phyloP scores from a whole-genome alignment of 1,139 yeast genomes.

The Hansenula lynferdii region DNA sequence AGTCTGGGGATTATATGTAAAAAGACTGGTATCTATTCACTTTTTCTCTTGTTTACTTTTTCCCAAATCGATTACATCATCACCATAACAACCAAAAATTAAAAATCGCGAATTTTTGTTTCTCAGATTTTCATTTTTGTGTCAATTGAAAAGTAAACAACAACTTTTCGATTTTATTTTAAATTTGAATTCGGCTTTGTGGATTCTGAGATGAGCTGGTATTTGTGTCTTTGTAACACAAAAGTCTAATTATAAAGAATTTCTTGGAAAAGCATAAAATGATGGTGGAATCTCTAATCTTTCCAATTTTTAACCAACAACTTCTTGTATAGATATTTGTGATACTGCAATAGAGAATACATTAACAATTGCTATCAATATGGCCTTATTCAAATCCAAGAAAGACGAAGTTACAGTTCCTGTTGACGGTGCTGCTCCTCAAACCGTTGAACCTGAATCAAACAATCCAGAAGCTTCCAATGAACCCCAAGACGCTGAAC shows the following conservation, averaged over 20 bases:
- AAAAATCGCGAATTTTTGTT: neutral
- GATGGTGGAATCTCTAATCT: too few relatives aligned
- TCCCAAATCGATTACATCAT: slow-evolving; percentile 3
- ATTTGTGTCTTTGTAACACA: neutral
- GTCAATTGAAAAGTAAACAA: too few relatives aligned
- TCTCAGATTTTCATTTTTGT: neutral
- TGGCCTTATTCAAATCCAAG: neutral
- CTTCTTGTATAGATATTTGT: too few relatives aligned
- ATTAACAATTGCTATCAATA: too few relatives aligned
- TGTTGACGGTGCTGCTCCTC: neutral
- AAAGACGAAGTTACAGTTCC: neutral
- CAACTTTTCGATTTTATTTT: too few relatives aligned
- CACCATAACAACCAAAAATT: neutral
- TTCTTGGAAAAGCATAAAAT: too few relatives aligned
- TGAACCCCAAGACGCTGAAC: neutral
- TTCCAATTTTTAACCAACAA: too few relatives aligned
- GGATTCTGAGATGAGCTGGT: too few relatives aligned
- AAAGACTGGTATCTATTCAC: neutral
- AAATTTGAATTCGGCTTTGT: too few relatives aligned
- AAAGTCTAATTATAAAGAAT: too few relatives aligned
- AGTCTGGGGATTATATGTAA: too few relatives aligned
- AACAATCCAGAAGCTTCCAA: neutral
- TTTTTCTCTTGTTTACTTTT: slow-evolving; percentile 1
- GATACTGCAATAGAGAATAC: too few relatives aligned
- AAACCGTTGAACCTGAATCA: neutral